Evolutionary conservation across 176 grass and related monocot species (phyloP), one percentile per base, ranked within the genome.

Genomic region (Cenchrus fungigraminus): DNA sequence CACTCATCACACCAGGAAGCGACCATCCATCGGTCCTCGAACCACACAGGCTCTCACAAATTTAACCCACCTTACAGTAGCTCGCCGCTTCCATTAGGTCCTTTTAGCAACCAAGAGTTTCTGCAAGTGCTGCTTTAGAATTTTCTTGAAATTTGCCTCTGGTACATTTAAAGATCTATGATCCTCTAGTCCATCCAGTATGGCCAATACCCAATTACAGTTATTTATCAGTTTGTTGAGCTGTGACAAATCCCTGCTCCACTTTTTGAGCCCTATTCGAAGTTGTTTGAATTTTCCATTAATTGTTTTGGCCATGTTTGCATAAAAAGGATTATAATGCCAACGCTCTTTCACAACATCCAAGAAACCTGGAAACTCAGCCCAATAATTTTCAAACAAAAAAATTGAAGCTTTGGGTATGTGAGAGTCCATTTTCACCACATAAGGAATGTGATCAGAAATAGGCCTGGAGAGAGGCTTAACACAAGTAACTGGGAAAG

Each of bases 61-160:
- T 4, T 42, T 43, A 0, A 68, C 8, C 66, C 66, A 44, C 3
- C 37, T 17, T 9, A 10, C 6, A 0, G 66, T 68, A 3, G 6
- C 5, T 1, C 66, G 10, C 20, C 44, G 37, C 25, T 68, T 68
- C 66, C 37, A 68, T 0, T 44, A 44, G 0, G 20, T 44, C 1
- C 66, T 8, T 44, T 68, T 68, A 0, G 37, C 14, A 6, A 44
- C 66, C 2, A 44, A 0, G 0, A 68, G 16, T 1, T 9, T 4
- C 0, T 2, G 0, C 0, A 68, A 5, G 2, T 68, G 15, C 0
- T 3, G 8, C 0, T 68, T 44, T 0, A 68, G 0, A 3, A 0
- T 9, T 20, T 12, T 44, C 0, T n/a, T 29, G 9, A 68, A 10
- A 1, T 3, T 3, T 1, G 1, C 0, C 3, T 44, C 66, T 3